These are phyloP conservation scores for Thalassiosira exigua DNA, from an alignment of 352 stramenopile species.

Conservation along the genomic window DNA sequence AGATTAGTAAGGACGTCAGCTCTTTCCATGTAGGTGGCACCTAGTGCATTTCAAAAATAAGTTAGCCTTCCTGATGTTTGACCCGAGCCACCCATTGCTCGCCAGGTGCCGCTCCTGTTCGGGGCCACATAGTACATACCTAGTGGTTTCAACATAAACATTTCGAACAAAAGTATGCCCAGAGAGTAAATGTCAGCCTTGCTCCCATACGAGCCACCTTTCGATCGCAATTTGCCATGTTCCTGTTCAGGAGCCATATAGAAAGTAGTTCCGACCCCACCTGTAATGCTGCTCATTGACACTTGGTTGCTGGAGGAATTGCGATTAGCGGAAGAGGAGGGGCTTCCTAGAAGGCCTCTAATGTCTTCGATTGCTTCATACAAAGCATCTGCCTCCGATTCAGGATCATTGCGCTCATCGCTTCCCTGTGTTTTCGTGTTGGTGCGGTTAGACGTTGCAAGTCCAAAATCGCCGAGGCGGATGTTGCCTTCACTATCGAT, in stretches of 20 bases:
- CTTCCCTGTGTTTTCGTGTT: conserved; percentile 10
- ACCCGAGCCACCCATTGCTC: too few species aligned
- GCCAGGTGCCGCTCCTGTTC: too few species aligned
- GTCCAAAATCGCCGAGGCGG: conserved; percentile 92
- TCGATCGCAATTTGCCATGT: conserved; percentile 57
- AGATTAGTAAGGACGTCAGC: conserved; percentile 67
- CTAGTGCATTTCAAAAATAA: too few species aligned
- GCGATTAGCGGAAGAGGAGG: conserved; percentile 22
- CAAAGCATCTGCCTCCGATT: conserved; percentile 54
- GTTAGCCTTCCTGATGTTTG: too few species aligned
- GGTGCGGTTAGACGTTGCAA: too few species aligned
- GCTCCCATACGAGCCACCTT: conserved; percentile 90
- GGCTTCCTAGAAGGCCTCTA: conserved; percentile 50
- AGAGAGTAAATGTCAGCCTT: conserved; percentile 95
- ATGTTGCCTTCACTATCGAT: conserved; percentile 91
- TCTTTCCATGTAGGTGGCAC: conserved; percentile 74
- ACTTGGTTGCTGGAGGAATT: conserved; percentile 27
- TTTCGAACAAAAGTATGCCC: conserved; percentile 95
- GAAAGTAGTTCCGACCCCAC: conserved; percentile 93
- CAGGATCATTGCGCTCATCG: conserved; percentile 18
- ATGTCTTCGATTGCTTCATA: conserved; percentile 74
- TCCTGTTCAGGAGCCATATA: conserved; percentile 95
- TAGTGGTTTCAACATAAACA: too few species aligned
- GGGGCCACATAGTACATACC: too few species aligned
- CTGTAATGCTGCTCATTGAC: conserved; percentile 87